Base-by-base conservation (phyloP, 371 early-diverging fungal species). In the Circinella umbellata region DNA sequence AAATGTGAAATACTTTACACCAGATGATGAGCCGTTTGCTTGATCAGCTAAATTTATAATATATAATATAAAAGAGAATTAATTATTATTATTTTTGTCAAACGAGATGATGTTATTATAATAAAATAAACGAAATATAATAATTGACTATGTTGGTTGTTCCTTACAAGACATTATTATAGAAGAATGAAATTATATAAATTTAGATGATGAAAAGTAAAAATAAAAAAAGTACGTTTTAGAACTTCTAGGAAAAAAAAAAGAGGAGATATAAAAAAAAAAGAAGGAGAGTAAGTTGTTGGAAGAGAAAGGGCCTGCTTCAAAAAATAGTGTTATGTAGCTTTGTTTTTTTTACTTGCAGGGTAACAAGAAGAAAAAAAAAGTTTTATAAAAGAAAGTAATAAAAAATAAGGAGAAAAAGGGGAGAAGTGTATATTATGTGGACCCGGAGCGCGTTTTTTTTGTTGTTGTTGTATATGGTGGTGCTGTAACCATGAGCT, bases 1-100 rank as follows among this genome's bases (percentile, higher is more conserved):
- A 27, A 27, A 2, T 42, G 42, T 42, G 11, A 42, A 42, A 42
- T 42, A 67, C 37, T 36, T 73, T 79, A 79, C 79, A 47, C 71
- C 76, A 76, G 79, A 79, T 71, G 71, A 67, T 15, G 73, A 67
- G 57, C 72, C 72, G 55, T 71, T 76, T 6, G 62, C 72, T 79
- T 79, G 79, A 64, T 79, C 79, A 73, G 64, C 62, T 61, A 57
- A 27, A 27, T 27, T 27, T 27, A 27, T 27, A 27, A 27, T 27
- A 27, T 27, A 1, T 27, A 1, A 27, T 27, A 27, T 27, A 27
- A 27, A 27, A 27, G 27, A 27, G 2, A 27, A 27, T 27, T 27
- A 27, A 27, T 27, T 27, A 27, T 27, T 27, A 27, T 27, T 27
- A 27, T 27, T 27, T 27, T 27, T 27, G 27, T 27, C 27, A 27